Evolutionary conservation across 2,329 filamentous ascomycete species (phyloP), one percentile per base, ranked within the genome.

Genomic region (Polychaeton citri): DNA sequence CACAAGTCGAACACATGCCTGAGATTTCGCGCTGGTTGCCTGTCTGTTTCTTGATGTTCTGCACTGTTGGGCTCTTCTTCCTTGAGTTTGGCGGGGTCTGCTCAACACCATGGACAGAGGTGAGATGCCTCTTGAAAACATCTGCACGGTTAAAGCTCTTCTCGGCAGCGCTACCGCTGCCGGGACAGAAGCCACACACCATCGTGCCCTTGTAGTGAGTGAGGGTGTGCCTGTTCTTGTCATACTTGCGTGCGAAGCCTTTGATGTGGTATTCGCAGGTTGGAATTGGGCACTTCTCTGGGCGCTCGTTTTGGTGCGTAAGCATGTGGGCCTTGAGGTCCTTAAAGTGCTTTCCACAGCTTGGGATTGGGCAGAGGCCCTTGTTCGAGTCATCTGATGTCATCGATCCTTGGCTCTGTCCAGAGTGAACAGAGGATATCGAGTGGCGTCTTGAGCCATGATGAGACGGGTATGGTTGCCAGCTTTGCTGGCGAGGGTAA

Each of bases 181-280:
- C 84, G 1, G 86, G 84, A 51, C 87, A 94, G 65, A 94, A 95
- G 19, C 85, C 86, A 55, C 87, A 95, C 17, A 94, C 84, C 87
- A 94, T 94, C 33, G 83, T 94, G 28, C 87, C 87, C 64, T 94
- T 94, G 72, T 94, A 95, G 59, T 95, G 87, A 4, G 87, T 95
- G 43, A 94, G 62, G 4, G 86, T 93, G 59, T 95, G 87, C 31
- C 87, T 70, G 63, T 94, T 94, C 71, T 93, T 93, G 67, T 95
- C 87, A 57, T 95, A 95, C 62, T 94, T 94, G 49, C 87, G 73
- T 8, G 87, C 86, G 54, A 95, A 95, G 3, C 87, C 87, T 62
- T 94, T 94, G 53, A 73, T 66, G 64, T 93, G 80, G 61, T 94
- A 95, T 52, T 93, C 85, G 65, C 87, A 95, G 0, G 79, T 90